These are phyloP conservation scores for Fusarium sp. DNA, from an alignment of 2,329 filamentous ascomycete species.

Conservation along the genomic window DNA sequence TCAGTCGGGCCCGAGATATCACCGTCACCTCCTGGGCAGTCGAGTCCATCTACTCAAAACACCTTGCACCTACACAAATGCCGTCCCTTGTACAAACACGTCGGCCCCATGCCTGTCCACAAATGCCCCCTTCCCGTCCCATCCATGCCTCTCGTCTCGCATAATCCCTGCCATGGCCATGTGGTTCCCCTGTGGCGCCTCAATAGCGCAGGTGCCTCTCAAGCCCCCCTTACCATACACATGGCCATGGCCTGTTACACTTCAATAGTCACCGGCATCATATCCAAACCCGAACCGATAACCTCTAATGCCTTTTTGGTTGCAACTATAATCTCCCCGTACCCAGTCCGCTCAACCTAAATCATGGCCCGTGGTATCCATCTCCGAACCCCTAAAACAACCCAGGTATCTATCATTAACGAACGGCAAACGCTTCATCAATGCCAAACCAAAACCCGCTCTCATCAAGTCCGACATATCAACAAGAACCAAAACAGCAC, in stretches of 20 bases:
- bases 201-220: conserved; percentile 22
- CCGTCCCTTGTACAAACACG: no score
- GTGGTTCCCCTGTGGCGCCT: conserved; percentile 39
- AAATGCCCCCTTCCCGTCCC: background rate
- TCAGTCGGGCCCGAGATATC: no score
- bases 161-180: conserved; percentile 38
- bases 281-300: background rate
- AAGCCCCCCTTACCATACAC: background rate
- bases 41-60: no score
- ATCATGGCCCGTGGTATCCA: conserved; percentile 36
- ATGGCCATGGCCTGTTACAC: background rate
- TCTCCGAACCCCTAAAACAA: conserved; percentile 38
- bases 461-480: conserved; percentile 23
- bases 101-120: background rate
- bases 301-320: background rate
- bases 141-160: conserved; percentile 26
- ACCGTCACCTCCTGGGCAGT: no score
- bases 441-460: conserved; percentile 22
- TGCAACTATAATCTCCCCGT: conserved; percentile 10
- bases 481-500: conserved; percentile 18
- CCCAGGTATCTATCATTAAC: conserved; percentile 38
- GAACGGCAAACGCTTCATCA: conserved; percentile 6
- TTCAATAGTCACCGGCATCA: background rate
- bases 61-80: no score
- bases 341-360: conserved; percentile 11